A percentile compares a stretch with the other conserved stretches of the same genome.
phyloP scores from a whole-genome alignment of 352 stramenopile species.

The Aphanomyces euteiches region DNA sequence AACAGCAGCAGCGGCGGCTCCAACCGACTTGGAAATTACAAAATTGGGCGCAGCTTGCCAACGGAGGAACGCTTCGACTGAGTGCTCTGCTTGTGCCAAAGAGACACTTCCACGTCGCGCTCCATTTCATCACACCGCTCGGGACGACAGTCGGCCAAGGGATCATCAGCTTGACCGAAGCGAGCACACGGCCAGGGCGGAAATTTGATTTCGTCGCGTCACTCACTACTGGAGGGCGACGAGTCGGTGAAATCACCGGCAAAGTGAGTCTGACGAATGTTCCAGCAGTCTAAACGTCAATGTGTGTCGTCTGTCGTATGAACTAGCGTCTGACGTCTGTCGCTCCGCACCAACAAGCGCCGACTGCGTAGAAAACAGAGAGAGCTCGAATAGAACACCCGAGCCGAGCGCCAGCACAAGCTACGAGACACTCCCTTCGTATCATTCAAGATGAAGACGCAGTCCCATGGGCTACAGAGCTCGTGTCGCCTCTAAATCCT shows the following conservation, averaged over 20 bases:
- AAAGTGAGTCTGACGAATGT: slow-evolving; percentile 2
- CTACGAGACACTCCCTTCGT: too few species aligned
- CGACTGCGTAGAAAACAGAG: too few species aligned
- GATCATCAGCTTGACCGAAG: slow-evolving; percentile 22
- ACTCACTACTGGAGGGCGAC: slow-evolving; percentile 12
- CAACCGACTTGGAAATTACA: not conserved
- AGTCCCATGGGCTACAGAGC: too few species aligned
- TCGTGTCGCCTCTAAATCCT: too few species aligned
- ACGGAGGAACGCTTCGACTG: slow-evolving; percentile 8
- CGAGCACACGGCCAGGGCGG: not conserved
- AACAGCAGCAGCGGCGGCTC: not conserved
- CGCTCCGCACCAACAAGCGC: too few species aligned
- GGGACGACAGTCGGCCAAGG: slow-evolving; percentile 20
- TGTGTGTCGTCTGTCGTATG: not conserved
- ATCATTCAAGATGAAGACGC: too few species aligned
- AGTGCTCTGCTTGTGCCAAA: slow-evolving; percentile 15
- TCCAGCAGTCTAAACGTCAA: not conserved
- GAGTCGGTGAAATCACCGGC: slow-evolving; percentile 13
- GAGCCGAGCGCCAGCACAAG: too few species aligned
- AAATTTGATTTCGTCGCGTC: slow-evolving; percentile 14
- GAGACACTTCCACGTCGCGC: slow-evolving; percentile 22
- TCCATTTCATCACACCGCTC: slow-evolving; percentile 13
- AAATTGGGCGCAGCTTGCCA: not conserved
- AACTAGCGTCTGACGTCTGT: not conserved
- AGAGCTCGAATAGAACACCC: too few species aligned